Percentiles rank a stretch among this genome's conserved stretches.
These are phyloP conservation scores for Antitrichia curtipendula DNA, from an alignment of 225 moss, liverwort and hornwort genomes.

Conservation along the genomic window DNA sequence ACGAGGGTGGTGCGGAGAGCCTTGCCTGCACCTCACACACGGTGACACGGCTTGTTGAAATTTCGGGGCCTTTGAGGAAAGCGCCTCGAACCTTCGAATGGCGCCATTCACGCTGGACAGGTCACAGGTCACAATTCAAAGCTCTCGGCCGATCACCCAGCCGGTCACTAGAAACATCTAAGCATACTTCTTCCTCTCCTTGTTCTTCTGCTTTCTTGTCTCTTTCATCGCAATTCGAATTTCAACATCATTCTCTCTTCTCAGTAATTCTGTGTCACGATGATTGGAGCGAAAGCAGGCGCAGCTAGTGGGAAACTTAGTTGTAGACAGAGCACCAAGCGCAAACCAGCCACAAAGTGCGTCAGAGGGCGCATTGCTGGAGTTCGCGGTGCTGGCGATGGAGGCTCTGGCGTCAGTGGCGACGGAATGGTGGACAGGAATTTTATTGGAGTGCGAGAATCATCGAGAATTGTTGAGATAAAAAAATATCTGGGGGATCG, in stretches of 20 bases:
- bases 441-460: background rate
- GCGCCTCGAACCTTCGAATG: background rate
- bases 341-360: background rate
- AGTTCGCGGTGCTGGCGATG: too few species aligned
- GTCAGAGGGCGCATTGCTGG: background rate
- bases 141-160: background rate
- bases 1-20: background rate
- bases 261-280: background rate
- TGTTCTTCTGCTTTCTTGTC: background rate
- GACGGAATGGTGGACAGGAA: background rate
- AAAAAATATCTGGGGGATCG: accelerated
- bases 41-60: too few species aligned
- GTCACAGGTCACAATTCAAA: background rate
- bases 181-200: background rate
- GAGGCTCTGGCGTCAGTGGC: background rate
- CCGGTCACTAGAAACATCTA: background rate
- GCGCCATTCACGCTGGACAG: background rate
- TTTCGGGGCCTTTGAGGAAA: background rate
- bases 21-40: too few species aligned
- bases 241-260: background rate
- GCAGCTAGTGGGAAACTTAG: background rate
- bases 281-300: background rate
- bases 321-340: too few species aligned
- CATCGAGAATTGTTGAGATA: accelerated
- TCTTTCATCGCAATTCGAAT: background rate